Evolutionary conservation across 1,284 basidiomycete species (phyloP).

Genomic region (Ustanciosporium gigantosporum): DNA sequence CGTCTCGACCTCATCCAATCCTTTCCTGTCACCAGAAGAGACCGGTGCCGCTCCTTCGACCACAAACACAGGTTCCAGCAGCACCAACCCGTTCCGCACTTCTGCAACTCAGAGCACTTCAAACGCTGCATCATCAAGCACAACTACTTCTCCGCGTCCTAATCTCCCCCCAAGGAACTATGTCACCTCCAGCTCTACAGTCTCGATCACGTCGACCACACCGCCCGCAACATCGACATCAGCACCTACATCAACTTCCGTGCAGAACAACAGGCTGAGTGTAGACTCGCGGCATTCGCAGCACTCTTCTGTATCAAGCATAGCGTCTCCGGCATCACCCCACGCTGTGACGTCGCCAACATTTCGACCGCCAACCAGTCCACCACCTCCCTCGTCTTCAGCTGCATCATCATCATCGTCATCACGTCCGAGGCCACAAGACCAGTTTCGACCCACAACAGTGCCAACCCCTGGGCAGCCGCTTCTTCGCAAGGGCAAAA

Average conservation of each 20-base stretch:
- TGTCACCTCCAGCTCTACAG: not conserved
- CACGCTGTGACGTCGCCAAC: too few relatives aligned
- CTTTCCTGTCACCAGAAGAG: constrained; percentile 16
- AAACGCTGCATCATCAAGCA: not conserved
- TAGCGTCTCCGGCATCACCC: too few relatives aligned
- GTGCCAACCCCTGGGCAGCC: constrained; percentile 38
- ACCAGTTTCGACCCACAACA: constrained; percentile 29
- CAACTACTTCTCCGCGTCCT: not conserved
- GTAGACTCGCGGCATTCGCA: constrained; percentile 23
- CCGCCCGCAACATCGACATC: not conserved
- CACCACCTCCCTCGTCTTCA: constrained; percentile 5
- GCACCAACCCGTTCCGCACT: not conserved
- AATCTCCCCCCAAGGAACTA: not conserved
- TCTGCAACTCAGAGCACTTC: not conserved
- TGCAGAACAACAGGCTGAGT: constrained; percentile 10
- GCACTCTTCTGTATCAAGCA: too few relatives aligned
- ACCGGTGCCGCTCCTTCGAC: not conserved
- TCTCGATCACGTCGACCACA: not conserved
- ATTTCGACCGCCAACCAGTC: too few relatives aligned
- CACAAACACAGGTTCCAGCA: too few relatives aligned
- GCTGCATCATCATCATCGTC: constrained; percentile 3
- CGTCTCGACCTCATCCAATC: constrained; percentile 6
- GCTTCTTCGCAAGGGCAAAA: constrained; percentile 32
- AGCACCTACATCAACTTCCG: not conserved
- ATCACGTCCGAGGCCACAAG: constrained; percentile 6